Conservation (phyloP, 208 protist genomes). For the Leptomonas seymouri region DNA sequence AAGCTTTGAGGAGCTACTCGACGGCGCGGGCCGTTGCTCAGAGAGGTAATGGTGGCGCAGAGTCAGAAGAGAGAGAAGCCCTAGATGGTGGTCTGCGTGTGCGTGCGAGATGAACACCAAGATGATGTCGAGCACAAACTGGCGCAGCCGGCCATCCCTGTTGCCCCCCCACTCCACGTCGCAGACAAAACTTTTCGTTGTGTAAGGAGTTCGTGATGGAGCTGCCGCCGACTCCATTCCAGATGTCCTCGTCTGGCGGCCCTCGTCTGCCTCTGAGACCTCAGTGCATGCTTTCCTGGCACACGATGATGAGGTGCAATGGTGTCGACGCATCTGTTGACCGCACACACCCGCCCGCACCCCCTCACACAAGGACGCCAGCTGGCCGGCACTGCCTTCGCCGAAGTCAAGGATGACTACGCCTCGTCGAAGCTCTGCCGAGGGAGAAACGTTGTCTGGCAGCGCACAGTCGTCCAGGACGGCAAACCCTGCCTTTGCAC, state of each 20-base stretch:
- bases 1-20: slow-evolving; percentile 14
- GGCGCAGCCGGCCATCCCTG: slow-evolving; percentile 8
- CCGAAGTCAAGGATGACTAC: slow-evolving; percentile 87
- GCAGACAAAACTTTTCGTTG: background rate
- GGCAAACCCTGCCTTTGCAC: too few relatives aligned
- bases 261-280: background rate
- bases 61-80: slow-evolving; percentile 66
- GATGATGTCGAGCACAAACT: slow-evolving; percentile 54
- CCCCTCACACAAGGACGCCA: slow-evolving; percentile 44
- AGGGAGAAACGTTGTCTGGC: background rate
- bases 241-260: background rate
- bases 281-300: background rate
- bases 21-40: background rate
- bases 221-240: background rate
- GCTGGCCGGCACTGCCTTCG: slow-evolving; percentile 79
- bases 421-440: slow-evolving; percentile 31
- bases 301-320: background rate
- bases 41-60: slow-evolving; percentile 51
- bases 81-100: slow-evolving; percentile 91
- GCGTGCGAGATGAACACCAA: slow-evolving; percentile 90
- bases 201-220: background rate
- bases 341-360: slow-evolving; percentile 17
- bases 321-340: too few relatives aligned
- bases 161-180: slow-evolving; percentile 1
- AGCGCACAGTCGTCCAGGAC: too few relatives aligned